Evolutionary conservation across 2,329 filamentous ascomycete genomes (phyloP).

Genomic region (Pseudogymnoascus sp.): DNA sequence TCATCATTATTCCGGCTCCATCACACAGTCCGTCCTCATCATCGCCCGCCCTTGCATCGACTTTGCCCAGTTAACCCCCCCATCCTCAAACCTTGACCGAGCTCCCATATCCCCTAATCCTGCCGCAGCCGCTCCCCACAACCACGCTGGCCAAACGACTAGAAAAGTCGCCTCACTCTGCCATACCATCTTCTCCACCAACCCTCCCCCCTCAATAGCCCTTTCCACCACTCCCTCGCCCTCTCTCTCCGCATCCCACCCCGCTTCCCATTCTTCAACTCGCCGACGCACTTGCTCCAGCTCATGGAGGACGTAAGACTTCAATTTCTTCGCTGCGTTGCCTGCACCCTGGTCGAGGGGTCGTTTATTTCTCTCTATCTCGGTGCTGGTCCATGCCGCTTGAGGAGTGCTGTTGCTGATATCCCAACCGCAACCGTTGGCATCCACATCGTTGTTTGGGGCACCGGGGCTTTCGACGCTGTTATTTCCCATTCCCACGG

Average conservation of each 20-base stretch:
- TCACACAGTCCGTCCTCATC: background rate
- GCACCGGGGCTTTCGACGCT: background rate
- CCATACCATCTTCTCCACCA: slow-evolving; percentile 3
- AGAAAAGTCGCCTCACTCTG: background rate
- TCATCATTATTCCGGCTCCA: background rate
- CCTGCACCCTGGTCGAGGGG: background rate
- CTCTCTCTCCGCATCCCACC: background rate
- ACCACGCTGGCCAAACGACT: background rate
- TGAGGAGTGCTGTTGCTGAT: background rate
- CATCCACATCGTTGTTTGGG: background rate
- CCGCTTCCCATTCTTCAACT: background rate
- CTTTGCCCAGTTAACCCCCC: background rate
- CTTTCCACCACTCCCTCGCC: background rate
- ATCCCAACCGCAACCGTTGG: background rate
- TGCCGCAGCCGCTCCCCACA: background rate
- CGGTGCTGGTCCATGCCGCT: background rate
- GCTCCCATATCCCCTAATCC: background rate
- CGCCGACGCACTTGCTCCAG: background rate
- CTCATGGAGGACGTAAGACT: background rate
- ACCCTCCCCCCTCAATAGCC: background rate
- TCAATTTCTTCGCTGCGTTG: background rate
- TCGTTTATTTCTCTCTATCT: background rate
- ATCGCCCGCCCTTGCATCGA: background rate
- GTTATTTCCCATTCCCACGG: background rate
- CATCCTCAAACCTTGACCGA: background rate